Percentiles rank a stretch among this genome's conserved stretches.
Evolutionary conservation across 2,329 filamentous ascomycete genomes (phyloP).

Genomic region (Penicillium olsonii): DNA sequence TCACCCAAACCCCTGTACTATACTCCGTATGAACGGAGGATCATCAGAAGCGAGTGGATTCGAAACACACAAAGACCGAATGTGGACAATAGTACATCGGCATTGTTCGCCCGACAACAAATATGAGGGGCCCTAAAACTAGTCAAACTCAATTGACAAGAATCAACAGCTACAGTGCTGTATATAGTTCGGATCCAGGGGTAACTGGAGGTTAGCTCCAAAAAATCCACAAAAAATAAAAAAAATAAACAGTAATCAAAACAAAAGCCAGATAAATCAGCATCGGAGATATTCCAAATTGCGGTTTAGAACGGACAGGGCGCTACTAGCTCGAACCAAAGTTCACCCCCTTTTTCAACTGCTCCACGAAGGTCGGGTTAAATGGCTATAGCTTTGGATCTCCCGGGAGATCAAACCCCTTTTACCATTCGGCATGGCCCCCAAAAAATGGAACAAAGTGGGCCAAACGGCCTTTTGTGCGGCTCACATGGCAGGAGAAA

Average conservation of each 20-base stretch:
- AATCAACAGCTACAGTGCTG: no score
- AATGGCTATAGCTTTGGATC: neutral
- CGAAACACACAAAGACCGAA: neutral
- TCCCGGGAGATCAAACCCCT: slow-evolving; percentile 7
- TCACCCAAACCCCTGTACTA: neutral
- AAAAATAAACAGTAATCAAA: no score
- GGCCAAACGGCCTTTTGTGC: neutral
- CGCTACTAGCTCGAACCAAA: slow-evolving; percentile 15
- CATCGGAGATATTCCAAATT: slow-evolving; percentile 25
- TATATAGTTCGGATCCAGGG: slow-evolving; percentile 20
- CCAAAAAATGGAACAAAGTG: neutral
- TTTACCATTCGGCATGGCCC: neutral
- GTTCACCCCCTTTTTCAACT: neutral
- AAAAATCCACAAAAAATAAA: neutral
- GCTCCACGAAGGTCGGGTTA: neutral
- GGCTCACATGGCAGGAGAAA: neutral
- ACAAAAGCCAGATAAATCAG: no score
- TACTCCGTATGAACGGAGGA: no score
- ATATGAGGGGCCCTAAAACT: neutral
- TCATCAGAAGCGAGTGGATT: neutral
- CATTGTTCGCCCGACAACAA: slow-evolving; percentile 7
- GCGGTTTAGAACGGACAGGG: slow-evolving; percentile 16
- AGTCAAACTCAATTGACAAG: slow-evolving; percentile 4
- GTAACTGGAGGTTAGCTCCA: neutral
- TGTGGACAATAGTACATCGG: slow-evolving; percentile 5